Conservation (phyloP, 108 stramenopile genomes). For the Skeletonema menzelii region DNA sequence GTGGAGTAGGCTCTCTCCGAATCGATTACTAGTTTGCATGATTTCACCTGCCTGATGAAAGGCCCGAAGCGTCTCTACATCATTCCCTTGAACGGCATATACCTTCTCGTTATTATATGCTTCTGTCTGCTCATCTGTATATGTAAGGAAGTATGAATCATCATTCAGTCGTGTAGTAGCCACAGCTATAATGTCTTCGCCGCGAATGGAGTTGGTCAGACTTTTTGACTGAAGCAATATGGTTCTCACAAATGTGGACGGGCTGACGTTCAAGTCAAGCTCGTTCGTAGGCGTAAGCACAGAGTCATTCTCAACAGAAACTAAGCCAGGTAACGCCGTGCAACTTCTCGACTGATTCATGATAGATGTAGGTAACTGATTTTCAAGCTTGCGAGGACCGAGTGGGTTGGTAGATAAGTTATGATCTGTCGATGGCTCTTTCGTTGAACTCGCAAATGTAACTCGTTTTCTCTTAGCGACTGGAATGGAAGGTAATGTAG, state of each 20-base stretch:
- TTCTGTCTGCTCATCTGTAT: slow-evolving; percentile 20
- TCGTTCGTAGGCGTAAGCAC: slow-evolving; percentile 17
- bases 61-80: slow-evolving; percentile 53
- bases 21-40: slow-evolving; percentile 69
- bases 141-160: slow-evolving; percentile 32
- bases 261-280: slow-evolving; percentile 38
- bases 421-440: neutral
- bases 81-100: slow-evolving; percentile 52
- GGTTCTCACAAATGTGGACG: slow-evolving; percentile 30
- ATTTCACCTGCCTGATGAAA: slow-evolving; percentile 49
- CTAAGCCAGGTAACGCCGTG: neutral
- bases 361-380: neutral
- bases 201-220: slow-evolving; percentile 14
- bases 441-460: neutral
- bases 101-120: slow-evolving; percentile 54
- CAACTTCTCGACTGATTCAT: neutral
- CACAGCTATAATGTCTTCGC: slow-evolving; percentile 25
- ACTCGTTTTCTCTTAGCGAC: slow-evolving; percentile 1
- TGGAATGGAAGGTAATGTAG: neutral
- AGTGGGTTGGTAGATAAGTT: neutral
- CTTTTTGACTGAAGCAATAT: slow-evolving; percentile 40
- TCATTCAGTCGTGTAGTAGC: slow-evolving; percentile 10
- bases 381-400: neutral
- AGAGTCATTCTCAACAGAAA: neutral
- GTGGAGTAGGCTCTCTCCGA: slow-evolving; percentile 78